Percentiles rank a stretch among this genome's conserved stretches.
Evolutionary conservation across 2,329 filamentous ascomycete genomes (phyloP).

Genomic region (Fusarium luffae): DNA sequence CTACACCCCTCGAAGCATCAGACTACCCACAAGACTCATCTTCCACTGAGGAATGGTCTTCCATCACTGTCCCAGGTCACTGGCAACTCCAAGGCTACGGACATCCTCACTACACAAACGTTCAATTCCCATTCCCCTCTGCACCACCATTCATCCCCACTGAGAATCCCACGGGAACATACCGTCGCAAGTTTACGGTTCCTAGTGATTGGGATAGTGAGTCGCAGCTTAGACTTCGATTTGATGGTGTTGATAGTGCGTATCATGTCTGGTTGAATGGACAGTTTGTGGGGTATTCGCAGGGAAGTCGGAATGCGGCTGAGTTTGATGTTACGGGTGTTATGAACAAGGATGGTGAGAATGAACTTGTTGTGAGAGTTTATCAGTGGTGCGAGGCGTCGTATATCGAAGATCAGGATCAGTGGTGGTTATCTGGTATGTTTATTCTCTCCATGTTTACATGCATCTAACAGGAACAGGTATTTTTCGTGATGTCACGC

Average conservation of each 20-base stretch:
- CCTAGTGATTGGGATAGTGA: neutral
- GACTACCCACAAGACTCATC: neutral
- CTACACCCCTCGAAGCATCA: neutral
- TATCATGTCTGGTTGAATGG: constrained; percentile 20
- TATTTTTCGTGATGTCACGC: constrained; percentile 17
- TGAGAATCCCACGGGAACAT: constrained; percentile 7
- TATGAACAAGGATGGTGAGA: neutral
- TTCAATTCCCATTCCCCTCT: constrained; percentile 17
- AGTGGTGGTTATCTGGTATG: constrained; percentile 21
- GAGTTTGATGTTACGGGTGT: neutral
- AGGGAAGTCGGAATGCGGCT: constrained; percentile 16
- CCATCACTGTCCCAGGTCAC: constrained; percentile 2
- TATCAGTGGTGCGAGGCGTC: constrained; percentile 21
- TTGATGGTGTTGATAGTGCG: constrained; percentile 14
- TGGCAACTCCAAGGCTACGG: constrained; percentile 20
- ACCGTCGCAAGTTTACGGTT: neutral
- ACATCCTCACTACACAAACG: constrained; percentile 16
- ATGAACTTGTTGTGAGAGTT: constrained; percentile 1
- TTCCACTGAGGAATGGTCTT: neutral
- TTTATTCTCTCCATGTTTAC: fast-evolving
- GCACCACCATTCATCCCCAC: constrained; percentile 15
- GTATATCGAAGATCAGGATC: constrained; percentile 18
- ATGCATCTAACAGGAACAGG: neutral
- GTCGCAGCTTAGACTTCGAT: constrained; percentile 5
- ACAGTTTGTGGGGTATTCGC: constrained; percentile 8